Conservation (phyloP, 1,284 basidiomycete genomes). For the Ceratobasidium sp. region DNA sequence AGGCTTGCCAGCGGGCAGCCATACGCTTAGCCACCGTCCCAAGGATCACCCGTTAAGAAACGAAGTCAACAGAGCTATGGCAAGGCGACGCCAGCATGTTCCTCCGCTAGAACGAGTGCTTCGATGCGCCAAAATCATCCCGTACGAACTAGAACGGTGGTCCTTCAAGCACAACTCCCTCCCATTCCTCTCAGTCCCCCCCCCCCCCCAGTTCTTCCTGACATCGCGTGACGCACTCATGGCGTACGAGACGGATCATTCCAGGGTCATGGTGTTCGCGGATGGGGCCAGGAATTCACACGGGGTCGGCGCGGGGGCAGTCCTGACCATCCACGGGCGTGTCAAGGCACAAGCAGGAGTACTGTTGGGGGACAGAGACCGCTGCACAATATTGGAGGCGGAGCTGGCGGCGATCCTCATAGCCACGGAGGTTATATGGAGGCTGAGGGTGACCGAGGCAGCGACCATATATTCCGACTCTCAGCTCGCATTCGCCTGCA, state of each 20-base stretch:
- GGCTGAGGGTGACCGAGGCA: not conserved
- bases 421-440: not conserved
- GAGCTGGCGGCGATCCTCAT: not conserved
- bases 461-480: too few species aligned
- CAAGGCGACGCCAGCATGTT: too few species aligned
- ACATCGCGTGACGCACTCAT: too few species aligned
- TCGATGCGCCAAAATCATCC: not conserved
- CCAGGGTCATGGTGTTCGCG: not conserved
- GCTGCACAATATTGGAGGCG: not conserved
- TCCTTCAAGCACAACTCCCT: too few species aligned
- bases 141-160: too few species aligned
- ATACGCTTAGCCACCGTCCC: not conserved
- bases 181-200: too few species aligned
- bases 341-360: not conserved
- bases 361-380: not conserved
- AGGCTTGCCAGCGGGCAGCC: constrained; percentile 3
- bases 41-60: not conserved
- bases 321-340: not conserved
- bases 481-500: not conserved
- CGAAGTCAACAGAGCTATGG: too few species aligned
- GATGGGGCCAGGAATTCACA: not conserved
- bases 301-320: not conserved
- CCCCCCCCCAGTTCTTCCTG: too few species aligned
- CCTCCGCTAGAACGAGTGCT: not conserved
- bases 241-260: too few species aligned